Base-by-base conservation (phyloP, 169 alveolate genomes). In the Plasmodium chabaudi region DNA sequence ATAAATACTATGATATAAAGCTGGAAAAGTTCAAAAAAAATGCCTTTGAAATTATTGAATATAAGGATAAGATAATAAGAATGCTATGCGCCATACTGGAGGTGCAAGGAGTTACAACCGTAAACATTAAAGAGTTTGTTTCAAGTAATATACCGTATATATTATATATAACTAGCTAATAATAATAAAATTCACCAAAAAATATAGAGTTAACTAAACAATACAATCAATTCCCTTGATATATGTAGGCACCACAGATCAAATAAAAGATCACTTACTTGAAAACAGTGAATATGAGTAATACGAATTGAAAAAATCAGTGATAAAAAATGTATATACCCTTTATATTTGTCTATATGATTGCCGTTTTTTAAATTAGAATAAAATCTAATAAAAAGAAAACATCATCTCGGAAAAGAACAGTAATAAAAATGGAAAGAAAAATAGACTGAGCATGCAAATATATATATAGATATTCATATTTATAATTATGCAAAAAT, bases 31-130 rank as follows among this genome's bases (percentile, higher is more conserved):
- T 79, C 57, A 79, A 67, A 79, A 79, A 55, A 47, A 63, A 46
- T 17, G 89, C 89, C 19, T 67, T 51, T 46, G 77, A 69, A 65
- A 55, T 79, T 44, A 79, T 79, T 65, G 89, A 79, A 17, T 55
- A 79, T 67, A 79, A 79, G 44, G 89, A 79, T 17, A 79, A 79
- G 57, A 79, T 79, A 7, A 79, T 79, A 15, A 51, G 68, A 67
- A 79, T 79, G 89, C 47, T 79, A 46, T 79, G 84, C 27, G 89
- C 89, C 23, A 79, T 79, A 53, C 47, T 79, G 49, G 89, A 79
- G 44, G 89, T 79, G 39, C 89, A 79, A 27, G 89, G 89, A 21
- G 68, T 53, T 17, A 79, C 89, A 13, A 79, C 89, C 7, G 25
- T 79, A 79, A 67, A 79, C 60, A 64, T 79, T 55, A 79, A 79